Percentiles rank a stretch among this genome's conserved stretches.
phyloP scores from a whole-genome alignment of 164 flowering plant species.

The Chimonanthus praecox region DNA sequence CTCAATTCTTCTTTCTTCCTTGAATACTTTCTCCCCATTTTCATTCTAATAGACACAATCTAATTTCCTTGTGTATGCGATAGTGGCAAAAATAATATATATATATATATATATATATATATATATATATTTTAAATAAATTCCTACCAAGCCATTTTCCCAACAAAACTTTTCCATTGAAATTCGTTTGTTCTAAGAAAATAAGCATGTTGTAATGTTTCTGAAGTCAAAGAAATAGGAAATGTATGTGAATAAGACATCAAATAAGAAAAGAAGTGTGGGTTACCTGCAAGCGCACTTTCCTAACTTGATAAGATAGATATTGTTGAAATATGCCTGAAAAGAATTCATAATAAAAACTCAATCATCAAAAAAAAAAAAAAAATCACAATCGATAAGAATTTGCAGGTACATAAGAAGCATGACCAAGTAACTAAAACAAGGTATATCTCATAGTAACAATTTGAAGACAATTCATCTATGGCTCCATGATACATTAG shows the following conservation, averaged over 20 bases:
- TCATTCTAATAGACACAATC: too few species aligned
- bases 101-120: too few species aligned
- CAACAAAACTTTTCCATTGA: too few species aligned
- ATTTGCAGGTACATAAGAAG: not conserved
- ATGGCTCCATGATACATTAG: too few species aligned
- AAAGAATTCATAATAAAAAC: not conserved
- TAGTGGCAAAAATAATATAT: too few species aligned
- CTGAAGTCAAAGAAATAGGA: not conserved
- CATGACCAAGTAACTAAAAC: not conserved
- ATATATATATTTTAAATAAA: too few species aligned
- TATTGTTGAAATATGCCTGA: slow-evolving; percentile 71
- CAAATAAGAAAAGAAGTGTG: slow-evolving; percentile 1
- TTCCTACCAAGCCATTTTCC: too few species aligned
- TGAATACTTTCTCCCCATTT: too few species aligned
- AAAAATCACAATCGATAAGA: not conserved
- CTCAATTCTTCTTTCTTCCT: too few species aligned
- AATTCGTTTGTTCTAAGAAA: not conserved
- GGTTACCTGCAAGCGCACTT: slow-evolving; percentile 82
- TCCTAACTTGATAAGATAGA: slow-evolving; percentile 84
- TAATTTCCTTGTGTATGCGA: too few species aligned
- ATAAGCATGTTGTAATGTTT: not conserved
- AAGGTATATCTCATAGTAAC: too few species aligned
- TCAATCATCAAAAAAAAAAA: not conserved
- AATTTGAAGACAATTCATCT: too few species aligned
- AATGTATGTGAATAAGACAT: not conserved